Evolutionary conservation across 305 asterid genomes (phyloP), one percentile per base, ranked within the genome.

Genomic region (Fraxinus sp.): DNA sequence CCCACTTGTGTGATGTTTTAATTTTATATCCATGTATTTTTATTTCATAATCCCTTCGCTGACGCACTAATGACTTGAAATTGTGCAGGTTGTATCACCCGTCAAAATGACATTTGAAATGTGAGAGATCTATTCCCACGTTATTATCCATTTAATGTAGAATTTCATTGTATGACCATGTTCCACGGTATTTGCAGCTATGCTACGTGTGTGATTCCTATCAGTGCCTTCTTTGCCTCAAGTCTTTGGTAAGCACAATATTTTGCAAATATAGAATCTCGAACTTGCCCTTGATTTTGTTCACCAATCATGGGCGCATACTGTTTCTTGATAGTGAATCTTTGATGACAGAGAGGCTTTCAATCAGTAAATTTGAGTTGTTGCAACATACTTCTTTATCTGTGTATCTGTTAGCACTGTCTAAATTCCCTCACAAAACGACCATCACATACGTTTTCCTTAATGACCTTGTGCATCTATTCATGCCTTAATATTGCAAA

Each of bases 31-130:
- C 28, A 7, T 46, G 7, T 73, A 46, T 30, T 46, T 44, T 3
- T 37, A 6, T 78, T 20, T 18, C 32, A 55, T 13, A 30, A 76
- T 74, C 49, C 32, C 33, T 64, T 26, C 35, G 2, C 73, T 64
- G 73, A 64, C 10, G 11, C 68, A 80, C 77, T 73, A 49, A 46
- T 83, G 81, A 76, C 46, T 77, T 81, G 11, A 14, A 41, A 77
- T 22, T 81, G 57, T 90, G 87, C 95, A 97, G 99, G 98, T 94
- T 85, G 99, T 94, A 39, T 32, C 96, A 4, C 99, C 98, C 9
- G 98, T 92, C 90, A 91, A 94, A 88, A 97, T 97, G 99, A 97
- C 98, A 66, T 93, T 93, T 91, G 94, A 93, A 89, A 93, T 94
- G 99, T 97, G 90, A 90, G 99, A 81, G 66, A 72, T 55, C 41